Evolutionary conservation across 805 yeast species (phyloP), one percentile per base, ranked within the genome.

Genomic region (Cyberlindnera petersonii): DNA sequence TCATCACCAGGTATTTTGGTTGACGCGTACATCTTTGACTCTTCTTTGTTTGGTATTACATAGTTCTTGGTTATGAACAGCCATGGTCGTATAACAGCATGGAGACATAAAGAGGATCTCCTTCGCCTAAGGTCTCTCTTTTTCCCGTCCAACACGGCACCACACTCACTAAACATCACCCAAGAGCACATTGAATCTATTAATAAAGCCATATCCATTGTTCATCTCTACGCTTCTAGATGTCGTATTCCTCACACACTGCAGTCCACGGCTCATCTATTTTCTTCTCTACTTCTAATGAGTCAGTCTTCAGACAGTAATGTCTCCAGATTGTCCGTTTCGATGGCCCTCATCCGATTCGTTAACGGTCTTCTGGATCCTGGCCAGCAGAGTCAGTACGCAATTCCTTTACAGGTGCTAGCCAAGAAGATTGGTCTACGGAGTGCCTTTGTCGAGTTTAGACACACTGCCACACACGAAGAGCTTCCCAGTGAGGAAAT

Each of bases 391-490:
- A 75, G 88, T 1, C 74, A 71, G 31, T 81, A 65, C 55, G 96
- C 96, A 0, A 74, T 83, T 13, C 89, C 97, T 6, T 63, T 93
- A 50, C 82, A 83, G 46, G 69, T 71, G 6, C 61, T 93, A 18
- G 98, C 98, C 1, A 72, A 66, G 37, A 71, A 72, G 31, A 61
- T 86, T 17, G 73, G 75, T 2, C 65, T 93, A 18, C 96, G 98
- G 0, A 69, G 80, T 23, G 74, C 74, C 53, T 87, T 93, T 60
- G 98, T 93, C 1, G 98, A 93, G 54, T 56, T 87, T 22, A 70
- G 98, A 40, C 98, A 93, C 59, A 74, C 77, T 52, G 89, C 94
- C 5, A 91, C 98, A 0, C 98, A 93, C 59, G 98, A 91, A 52
- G 65, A 68, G 14, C 60, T 93, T 19, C 96, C 97, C 2, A 69